These are phyloP conservation scores for Hamamelis virginiana DNA, from an alignment of 164 flowering plant genomes.

Conservation along the genomic window DNA sequence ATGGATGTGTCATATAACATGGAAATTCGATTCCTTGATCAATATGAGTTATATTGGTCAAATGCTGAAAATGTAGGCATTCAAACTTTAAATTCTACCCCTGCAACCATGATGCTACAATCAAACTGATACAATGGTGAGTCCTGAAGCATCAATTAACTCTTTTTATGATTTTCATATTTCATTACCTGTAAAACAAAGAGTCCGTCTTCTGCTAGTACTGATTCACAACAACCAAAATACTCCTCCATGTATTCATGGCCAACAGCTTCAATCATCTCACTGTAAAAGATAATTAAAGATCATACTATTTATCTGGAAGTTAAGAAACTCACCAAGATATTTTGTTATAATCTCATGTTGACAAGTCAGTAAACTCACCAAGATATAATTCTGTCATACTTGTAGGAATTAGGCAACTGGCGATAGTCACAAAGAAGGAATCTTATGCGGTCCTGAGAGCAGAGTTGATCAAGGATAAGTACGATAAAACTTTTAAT, in stretches of 20 bases:
- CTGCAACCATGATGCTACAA: background rate
- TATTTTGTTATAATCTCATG: too few species aligned
- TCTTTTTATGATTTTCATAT: too few species aligned
- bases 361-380: conserved; percentile 18
- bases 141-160: too few species aligned
- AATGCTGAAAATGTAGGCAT: too few species aligned
- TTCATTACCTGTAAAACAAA: conserved; percentile 80
- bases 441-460: conserved; percentile 66
- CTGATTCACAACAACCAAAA: conserved; percentile 72
- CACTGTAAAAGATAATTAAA: conserved; percentile 42
- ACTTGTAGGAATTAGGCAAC: conserved; percentile 50
- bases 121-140: too few species aligned
- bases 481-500: background rate
- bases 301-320: background rate
- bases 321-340: conserved; percentile 8
- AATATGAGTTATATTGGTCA: too few species aligned
- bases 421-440: conserved; percentile 86
- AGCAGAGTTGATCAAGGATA: conserved; percentile 1
- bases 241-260: conserved; percentile 89
- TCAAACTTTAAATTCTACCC: background rate
- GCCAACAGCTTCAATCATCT: conserved; percentile 91
- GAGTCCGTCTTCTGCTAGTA: conserved; percentile 71
- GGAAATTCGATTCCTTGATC: too few species aligned
- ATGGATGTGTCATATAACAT: too few species aligned
- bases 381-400: conserved; percentile 87